phyloP scores from a whole-genome alignment of 2,329 filamentous ascomycete species.

The Venturiaceae sp. region DNA sequence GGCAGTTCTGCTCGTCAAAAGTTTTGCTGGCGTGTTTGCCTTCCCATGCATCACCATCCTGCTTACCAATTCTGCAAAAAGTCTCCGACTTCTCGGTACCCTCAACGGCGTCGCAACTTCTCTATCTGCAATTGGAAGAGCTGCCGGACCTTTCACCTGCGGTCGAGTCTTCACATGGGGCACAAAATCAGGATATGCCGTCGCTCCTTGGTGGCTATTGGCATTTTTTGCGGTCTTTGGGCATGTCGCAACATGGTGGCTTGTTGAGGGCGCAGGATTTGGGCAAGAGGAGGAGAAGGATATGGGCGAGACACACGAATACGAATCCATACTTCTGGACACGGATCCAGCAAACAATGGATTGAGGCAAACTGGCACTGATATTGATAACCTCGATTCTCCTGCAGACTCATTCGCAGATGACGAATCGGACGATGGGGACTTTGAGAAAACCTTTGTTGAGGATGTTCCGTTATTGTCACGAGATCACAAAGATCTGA shows the following conservation, averaged over 20 bases:
- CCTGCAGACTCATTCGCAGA: neutral
- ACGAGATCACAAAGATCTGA: neutral
- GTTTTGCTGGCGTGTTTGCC: conserved; percentile 5
- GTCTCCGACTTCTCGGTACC: conserved; percentile 4
- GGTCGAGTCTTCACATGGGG: conserved; percentile 8
- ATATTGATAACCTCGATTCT: neutral
- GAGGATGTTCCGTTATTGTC: neutral
- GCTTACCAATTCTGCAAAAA: conserved; percentile 6
- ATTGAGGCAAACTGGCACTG: neutral
- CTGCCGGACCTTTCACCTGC: conserved; percentile 2
- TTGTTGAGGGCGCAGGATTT: conserved; percentile 1
- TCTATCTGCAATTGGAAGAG: conserved; percentile 5
- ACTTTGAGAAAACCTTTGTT: neutral
- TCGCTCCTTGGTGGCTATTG: conserved; percentile 3
- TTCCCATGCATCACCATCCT: conserved; percentile 8
- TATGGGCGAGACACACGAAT: neutral
- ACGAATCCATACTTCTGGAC: neutral
- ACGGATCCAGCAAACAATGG: neutral
- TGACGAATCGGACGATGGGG: neutral
- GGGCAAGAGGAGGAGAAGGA: neutral
- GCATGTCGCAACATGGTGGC: conserved; percentile 6
- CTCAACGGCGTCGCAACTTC: conserved; percentile 8
- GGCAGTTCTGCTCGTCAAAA: conserved; percentile 41
- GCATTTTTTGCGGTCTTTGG: conserved; percentile 1
- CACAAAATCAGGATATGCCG: neutral